These are phyloP conservation scores for Epichloe coenophiala DNA, from an alignment of 2,329 filamentous ascomycete species.

Conservation along the genomic window DNA sequence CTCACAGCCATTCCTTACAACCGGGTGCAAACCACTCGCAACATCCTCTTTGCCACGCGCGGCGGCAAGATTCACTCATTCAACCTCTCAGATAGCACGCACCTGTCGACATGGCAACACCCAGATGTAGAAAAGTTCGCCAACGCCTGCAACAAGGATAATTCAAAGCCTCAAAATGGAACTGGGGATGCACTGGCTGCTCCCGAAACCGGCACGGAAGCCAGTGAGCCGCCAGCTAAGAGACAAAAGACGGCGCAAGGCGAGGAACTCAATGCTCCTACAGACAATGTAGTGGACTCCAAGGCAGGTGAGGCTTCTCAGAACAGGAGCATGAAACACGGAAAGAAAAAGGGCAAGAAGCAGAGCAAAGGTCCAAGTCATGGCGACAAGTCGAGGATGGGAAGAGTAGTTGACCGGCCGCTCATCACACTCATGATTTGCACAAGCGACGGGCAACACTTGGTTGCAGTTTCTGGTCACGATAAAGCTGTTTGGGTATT, in stretches of 20 bases:
- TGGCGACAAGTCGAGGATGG: constrained; percentile 10
- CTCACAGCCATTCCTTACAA: constrained; percentile 44
- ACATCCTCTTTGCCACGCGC: constrained; percentile 58
- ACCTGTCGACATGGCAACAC: constrained; percentile 50
- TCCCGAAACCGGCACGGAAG: constrained; percentile 8
- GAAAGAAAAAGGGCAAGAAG: constrained; percentile 17
- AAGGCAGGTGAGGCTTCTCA: constrained; percentile 8
- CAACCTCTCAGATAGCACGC: constrained; percentile 39
- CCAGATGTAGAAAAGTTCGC: constrained; percentile 24
- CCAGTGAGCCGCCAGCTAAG: constrained; percentile 22
- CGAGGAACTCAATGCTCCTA: constrained; percentile 9
- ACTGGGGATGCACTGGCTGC: constrained; percentile 5
- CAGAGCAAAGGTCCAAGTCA: constrained; percentile 14
- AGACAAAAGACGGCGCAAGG: constrained; percentile 19
- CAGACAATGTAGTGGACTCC: not conserved
- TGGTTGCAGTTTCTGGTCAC: constrained; percentile 72
- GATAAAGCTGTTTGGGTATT: constrained; percentile 88
- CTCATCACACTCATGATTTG: constrained; percentile 56
- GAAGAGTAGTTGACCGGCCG: constrained; percentile 34
- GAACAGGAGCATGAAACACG: constrained; percentile 8
- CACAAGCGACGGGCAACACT: constrained; percentile 50
- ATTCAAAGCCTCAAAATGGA: constrained; percentile 8
- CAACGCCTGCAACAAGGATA: constrained; percentile 11
- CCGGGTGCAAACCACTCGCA: constrained; percentile 39
- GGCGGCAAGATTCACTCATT: constrained; percentile 61